Percentiles rank a stretch among this genome's conserved stretches.
These are phyloP conservation scores for Evernia prunastri DNA, from an alignment of 495 filamentous ascomycete species.

Conservation along the genomic window DNA sequence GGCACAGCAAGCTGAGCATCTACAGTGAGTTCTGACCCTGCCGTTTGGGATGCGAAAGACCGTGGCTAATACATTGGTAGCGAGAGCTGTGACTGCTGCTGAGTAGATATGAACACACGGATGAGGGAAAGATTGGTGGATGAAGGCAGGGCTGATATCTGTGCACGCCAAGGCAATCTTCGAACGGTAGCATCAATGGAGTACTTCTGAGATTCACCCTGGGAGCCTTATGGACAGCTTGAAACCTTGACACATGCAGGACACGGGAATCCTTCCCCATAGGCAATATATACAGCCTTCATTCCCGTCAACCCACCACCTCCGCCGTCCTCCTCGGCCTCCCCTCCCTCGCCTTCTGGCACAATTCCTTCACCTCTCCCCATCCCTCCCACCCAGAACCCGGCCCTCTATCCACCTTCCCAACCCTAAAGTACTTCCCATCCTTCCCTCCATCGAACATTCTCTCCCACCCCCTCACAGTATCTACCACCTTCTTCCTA, in stretches of 20 bases:
- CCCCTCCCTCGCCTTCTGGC: conserved; percentile 27
- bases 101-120: conserved; percentile 26
- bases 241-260: neutral
- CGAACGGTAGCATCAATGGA: conserved; percentile 17
- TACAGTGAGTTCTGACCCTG: conserved; percentile 67
- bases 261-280: neutral
- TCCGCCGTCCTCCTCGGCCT: conserved; percentile 23
- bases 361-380: conserved; percentile 36
- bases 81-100: conserved; percentile 29
- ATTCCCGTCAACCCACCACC: conserved; percentile 17
- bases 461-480: conserved; percentile 43
- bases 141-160: conserved; percentile 5
- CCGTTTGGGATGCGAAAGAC: neutral
- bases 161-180: neutral
- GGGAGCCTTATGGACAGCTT: neutral
- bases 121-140: conserved; percentile 23
- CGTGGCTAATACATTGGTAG: conserved; percentile 9
- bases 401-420: conserved; percentile 45
- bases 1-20: conserved; percentile 94
- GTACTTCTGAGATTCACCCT: conserved; percentile 10
- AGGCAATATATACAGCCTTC: neutral
- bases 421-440: conserved; percentile 68
- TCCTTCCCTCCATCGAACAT: conserved; percentile 65
- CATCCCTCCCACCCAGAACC: conserved; percentile 30
- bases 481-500: conserved; percentile 37